Percentiles rank a stretch among this genome's conserved stretches.
These are phyloP conservation scores for Penicillium sp. DNA, from an alignment of 2,329 filamentous ascomycete species.

Conservation along the genomic window DNA sequence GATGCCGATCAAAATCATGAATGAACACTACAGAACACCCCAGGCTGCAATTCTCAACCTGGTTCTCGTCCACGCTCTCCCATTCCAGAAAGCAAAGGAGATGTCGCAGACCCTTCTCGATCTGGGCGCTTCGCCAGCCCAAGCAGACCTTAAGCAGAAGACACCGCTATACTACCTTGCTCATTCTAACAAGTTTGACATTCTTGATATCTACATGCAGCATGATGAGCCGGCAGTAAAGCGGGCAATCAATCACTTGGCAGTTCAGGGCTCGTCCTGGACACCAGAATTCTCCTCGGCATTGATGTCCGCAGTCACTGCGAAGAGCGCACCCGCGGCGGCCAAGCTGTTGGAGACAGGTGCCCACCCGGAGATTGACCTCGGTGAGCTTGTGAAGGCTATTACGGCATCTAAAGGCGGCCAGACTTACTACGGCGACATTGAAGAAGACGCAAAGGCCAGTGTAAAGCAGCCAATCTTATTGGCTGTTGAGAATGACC, in stretches of 20 bases:
- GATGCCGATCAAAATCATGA: constrained; percentile 68
- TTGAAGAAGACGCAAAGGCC: constrained; percentile 51
- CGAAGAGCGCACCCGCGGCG: constrained; percentile 51
- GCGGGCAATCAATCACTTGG: constrained; percentile 66
- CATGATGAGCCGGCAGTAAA: constrained; percentile 62
- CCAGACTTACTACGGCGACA: constrained; percentile 41
- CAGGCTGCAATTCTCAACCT: constrained; percentile 67
- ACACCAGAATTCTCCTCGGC: constrained; percentile 46
- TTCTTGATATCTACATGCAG: constrained; percentile 48
- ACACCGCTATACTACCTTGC: constrained; percentile 69
- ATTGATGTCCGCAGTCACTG: constrained; percentile 60
- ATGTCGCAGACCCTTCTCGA: constrained; percentile 67
- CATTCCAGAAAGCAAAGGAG: constrained; percentile 60
- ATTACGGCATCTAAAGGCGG: constrained; percentile 2
- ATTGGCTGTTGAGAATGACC: constrained; percentile 54
- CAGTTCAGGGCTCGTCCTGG: constrained; percentile 45
- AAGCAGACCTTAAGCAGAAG: constrained; percentile 65
- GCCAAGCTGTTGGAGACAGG: constrained; percentile 64
- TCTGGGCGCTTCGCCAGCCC: constrained; percentile 70
- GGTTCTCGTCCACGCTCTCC: constrained; percentile 65
- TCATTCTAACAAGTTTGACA: constrained; percentile 47
- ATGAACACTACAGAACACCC: constrained; percentile 46
- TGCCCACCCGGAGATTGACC: constrained; percentile 60
- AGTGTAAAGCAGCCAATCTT: constrained; percentile 65
- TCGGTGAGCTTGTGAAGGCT: constrained; percentile 47